Base-by-base conservation (phyloP, 2,329 filamentous ascomycete genomes). In the Pseudogymnoascus sp. region DNA sequence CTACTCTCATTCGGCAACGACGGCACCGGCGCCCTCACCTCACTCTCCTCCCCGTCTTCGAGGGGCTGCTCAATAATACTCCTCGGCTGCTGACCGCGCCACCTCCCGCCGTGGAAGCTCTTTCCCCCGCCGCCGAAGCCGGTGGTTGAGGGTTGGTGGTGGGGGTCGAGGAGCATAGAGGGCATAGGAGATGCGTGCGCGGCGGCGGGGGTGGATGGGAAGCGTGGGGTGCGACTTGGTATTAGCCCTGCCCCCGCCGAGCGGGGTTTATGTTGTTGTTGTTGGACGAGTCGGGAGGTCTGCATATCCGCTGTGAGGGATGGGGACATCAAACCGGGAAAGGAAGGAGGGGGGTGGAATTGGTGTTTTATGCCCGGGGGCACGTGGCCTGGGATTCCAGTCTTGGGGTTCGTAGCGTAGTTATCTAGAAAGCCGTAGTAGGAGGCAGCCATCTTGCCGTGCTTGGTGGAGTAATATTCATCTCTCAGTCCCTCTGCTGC, bases 361-460 rank as follows among this genome's bases (percentile, higher is more conserved):
- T 82, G 81, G 63, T 80, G 80, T 64, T 79, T 82, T 69, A 69
- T 76, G 62, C 81, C 81, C 2, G 82, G 82, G 12, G 83, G 82
- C 37, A 86, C 76, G 62, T 85, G 81, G 18, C 85, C 84, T 5
- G 84, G 83, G 18, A 87, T 82, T 1, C 86, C 86, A 5, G 83
- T 85, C 73, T 86, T 87, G 3, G 87, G 86, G 69, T 91, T 90
- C 60, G 87, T 84, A 12, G 88, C 85, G 71, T 99, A 99, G 69
- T 96, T 93, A 72, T 97, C 92, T 65, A 97, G 80, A 74, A 99
- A 99, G 1, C 93, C 92, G 71, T 95, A 93, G 73, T 97, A 95
- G 0, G 93, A 97, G 14, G 92, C 90, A n/a, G 95, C 88, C 91
- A 99, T 96, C 78, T 99, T 99, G 67, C 93, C 91, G 71, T 99